Base-by-base conservation (phyloP, 306 rosid genomes). In the Urtica urens region DNA sequence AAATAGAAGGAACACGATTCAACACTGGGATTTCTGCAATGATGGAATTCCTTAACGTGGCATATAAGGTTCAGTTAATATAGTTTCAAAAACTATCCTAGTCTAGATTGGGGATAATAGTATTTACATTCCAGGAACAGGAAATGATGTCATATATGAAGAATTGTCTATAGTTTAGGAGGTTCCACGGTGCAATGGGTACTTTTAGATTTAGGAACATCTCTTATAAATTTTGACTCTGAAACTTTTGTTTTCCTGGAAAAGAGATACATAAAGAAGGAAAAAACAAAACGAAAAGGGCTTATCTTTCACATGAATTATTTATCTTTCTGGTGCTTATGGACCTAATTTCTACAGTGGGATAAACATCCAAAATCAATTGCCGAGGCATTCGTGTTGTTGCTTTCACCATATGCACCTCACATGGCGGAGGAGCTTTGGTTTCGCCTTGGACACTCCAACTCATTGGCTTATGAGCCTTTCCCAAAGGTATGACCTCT, bases 1-100 rank as follows among this genome's bases (percentile, higher is more conserved):
- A 90, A 77, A 78, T 90, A 57, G 94, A 90, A 65, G 84, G 72
- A 35, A 85, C 94, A 14, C 77, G 99, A 23, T 90, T 90, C 76
- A 85, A 90, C 71, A 90, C 99, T 46, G 99, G 99, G 77, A 85
- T 85, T 67, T 84, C 99, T 18, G 87, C 99, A 17, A 85, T 85
- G 92, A 90, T 90, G 99, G 99, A 90, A 67, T 84, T 85, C 77
- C 65, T 85, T 55, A 90, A 90, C 61, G 84, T 66, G 22, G 95
- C 92, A 55, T 84, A 85, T 30, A 90, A 81, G 95, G 95, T 87
- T 51, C 28, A 31, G 44, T 33, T 5, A 30, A 52, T 13, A 16
- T 14, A 28, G 22, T n/a, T n/a, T 10, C 4, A 9, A 35, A 3
- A 35, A 10, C 11, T 7, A 16, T 35, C 11, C n/a, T 35, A 35